phyloP scores from a whole-genome alignment of 352 stramenopile species.

The Globisporangium okanoganense region DNA sequence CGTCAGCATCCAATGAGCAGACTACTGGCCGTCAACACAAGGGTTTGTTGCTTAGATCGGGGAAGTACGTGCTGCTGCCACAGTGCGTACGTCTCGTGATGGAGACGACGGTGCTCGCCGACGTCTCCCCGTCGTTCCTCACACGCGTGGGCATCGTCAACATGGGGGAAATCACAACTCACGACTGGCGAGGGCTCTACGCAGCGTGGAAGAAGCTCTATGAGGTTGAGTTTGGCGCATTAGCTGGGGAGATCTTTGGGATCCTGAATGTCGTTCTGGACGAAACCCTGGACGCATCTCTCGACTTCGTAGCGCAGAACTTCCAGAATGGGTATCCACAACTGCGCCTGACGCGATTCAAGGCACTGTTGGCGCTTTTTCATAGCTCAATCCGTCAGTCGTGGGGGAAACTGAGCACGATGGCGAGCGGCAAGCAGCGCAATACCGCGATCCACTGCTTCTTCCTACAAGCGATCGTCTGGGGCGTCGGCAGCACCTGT shows the following conservation, averaged over 20 bases:
- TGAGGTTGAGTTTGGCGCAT: slow-evolving; percentile 21
- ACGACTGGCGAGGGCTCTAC: slow-evolving; percentile 31
- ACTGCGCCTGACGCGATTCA: slow-evolving; percentile 14
- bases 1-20: slow-evolving; percentile 1
- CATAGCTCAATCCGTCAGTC: slow-evolving; percentile 46
- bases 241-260: slow-evolving; percentile 35
- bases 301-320: slow-evolving; percentile 38
- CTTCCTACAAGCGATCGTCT: slow-evolving; percentile 70
- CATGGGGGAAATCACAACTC: slow-evolving; percentile 6
- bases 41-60: slow-evolving; percentile 32
- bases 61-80: slow-evolving; percentile 36
- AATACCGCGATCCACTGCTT: slow-evolving; percentile 55
- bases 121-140: slow-evolving; percentile 52
- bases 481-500: slow-evolving; percentile 58
- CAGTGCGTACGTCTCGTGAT: slow-evolving; percentile 40
- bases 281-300: slow-evolving; percentile 34
- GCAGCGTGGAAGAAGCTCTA: slow-evolving; percentile 38
- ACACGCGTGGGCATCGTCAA: slow-evolving; percentile 41
- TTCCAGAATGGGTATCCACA: slow-evolving; percentile 29
- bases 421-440: slow-evolving; percentile 63
- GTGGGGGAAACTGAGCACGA: slow-evolving; percentile 45
- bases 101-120: slow-evolving; percentile 43
- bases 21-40: slow-evolving; percentile 3
- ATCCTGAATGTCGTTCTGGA: slow-evolving; percentile 37
- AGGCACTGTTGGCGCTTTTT: slow-evolving; percentile 40